Evolutionary conservation across 257 asterid genomes (phyloP).

Genomic region (Rehmannia glutinosa): DNA sequence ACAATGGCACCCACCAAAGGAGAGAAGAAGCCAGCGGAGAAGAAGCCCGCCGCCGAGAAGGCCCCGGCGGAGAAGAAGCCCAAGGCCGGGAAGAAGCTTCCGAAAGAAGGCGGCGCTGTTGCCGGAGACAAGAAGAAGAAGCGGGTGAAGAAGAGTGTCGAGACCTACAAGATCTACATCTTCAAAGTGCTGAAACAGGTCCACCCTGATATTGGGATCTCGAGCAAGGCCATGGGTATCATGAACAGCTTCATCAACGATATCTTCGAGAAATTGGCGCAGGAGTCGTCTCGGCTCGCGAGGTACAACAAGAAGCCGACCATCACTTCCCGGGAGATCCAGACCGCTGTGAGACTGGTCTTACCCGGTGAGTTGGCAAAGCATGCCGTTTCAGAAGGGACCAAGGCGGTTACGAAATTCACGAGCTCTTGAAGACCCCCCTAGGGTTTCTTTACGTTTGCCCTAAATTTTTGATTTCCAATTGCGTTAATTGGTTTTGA

Average conservation of each 20-base stretch:
- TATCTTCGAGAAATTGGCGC: slow-evolving; percentile 69
- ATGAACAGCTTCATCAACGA: slow-evolving; percentile 83
- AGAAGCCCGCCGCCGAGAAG: slow-evolving; percentile 31
- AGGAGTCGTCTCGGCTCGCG: slow-evolving; percentile 58
- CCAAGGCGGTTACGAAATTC: slow-evolving; percentile 69
- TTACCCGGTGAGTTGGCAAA: slow-evolving; percentile 66
- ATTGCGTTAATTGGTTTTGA: not conserved
- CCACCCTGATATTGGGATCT: slow-evolving; percentile 73
- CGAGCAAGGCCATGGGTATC: slow-evolving; percentile 82
- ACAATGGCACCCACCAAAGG: slow-evolving; percentile 26
- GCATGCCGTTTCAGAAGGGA: slow-evolving; percentile 70
- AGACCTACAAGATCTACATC: slow-evolving; percentile 81
- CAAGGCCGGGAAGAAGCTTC: slow-evolving; percentile 36
- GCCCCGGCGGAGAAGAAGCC: slow-evolving; percentile 29
- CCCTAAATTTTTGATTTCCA: not conserved
- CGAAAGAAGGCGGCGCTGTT: slow-evolving; percentile 29
- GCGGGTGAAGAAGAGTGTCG: slow-evolving; percentile 47
- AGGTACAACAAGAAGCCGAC: slow-evolving; percentile 74
- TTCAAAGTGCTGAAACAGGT: slow-evolving; percentile 73
- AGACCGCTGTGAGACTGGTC: slow-evolving; percentile 60
- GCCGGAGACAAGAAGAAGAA: slow-evolving; percentile 62
- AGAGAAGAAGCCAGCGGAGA: slow-evolving; percentile 30
- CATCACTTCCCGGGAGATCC: slow-evolving; percentile 68
- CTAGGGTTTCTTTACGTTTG: not conserved
- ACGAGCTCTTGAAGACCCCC: slow-evolving; percentile 30